Base-by-base conservation (phyloP, 1,139 yeast genomes). In the Debaryomyces singareniensis region DNA sequence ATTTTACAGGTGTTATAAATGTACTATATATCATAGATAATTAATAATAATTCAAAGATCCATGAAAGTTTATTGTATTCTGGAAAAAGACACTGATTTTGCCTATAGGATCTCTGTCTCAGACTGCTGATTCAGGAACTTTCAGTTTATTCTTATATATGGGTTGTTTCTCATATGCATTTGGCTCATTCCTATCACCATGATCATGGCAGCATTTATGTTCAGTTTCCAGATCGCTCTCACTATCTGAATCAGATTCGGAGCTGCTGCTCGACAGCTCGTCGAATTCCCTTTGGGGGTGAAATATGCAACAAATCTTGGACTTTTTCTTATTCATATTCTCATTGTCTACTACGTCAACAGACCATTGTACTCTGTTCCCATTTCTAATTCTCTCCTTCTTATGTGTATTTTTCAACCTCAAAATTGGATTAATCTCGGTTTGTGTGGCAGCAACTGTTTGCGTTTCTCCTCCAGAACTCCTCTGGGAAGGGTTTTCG, bases 221-320 rank as follows among this genome's bases (percentile, higher is more conserved):
- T n/a, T 23, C 15, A 9, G 29, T 31, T 14, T 7, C 30, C 35
- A 7, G 25, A 15, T 29, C 35, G 5, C 23, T 29, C 16, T 34
- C 39, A 21, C 20, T 29, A 25, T 61, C 74, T n/a, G 59, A 49
- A 31, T 64, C 72, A 36, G 61, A 53, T 20, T 35, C 62, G 38
- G 55, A 49, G 33, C 53, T 55, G 13, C 48, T 46, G 24, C 53
- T 44, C 2, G 45, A 43, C 30, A 68, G 75, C 36, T 76, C 84
- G 22, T 75, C 91, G 45, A 78, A 81, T 42, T 76, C 81, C 20
- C 76, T 65, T 29, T 79, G 81, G 2, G 95, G 95, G 48, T 86
- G 95, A 59, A 81, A 91, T 14, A 91, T 89, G 44, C 98, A 89
- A 51, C 98, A 91, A n/a, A 89, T 80, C 55, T 89, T 91, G 13